Evolutionary conservation across 1,284 basidiomycete genomes (phyloP).

Genomic region (Xanthoconium separans): DNA sequence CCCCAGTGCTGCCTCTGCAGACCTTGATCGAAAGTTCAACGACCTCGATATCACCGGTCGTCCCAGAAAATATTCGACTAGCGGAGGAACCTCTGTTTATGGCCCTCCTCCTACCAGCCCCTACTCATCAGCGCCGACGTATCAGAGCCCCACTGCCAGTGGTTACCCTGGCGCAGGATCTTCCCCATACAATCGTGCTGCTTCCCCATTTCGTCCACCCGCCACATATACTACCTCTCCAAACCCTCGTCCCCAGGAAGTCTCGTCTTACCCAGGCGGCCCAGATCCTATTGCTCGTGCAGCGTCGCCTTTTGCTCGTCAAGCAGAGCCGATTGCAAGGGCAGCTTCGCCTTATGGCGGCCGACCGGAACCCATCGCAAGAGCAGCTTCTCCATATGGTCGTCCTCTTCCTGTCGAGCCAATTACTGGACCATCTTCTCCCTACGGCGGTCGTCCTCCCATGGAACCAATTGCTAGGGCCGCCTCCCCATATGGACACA

Average conservation of each 20-base stretch:
- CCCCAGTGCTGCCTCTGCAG: conserved; percentile 17
- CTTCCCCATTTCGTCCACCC: conserved; percentile 35
- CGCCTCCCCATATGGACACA: conserved; percentile 25
- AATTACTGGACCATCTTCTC: conserved; percentile 27
- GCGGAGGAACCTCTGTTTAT: conserved; percentile 23
- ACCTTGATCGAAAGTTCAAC: conserved; percentile 32
- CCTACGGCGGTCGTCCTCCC: conserved; percentile 24
- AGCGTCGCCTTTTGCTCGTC: conserved; percentile 34
- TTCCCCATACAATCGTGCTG: conserved; percentile 26
- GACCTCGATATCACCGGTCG: conserved; percentile 31
- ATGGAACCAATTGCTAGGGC: conserved; percentile 25
- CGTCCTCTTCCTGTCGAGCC: conserved; percentile 21
- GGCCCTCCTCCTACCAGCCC: conserved; percentile 4
- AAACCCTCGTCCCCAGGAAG: conserved; percentile 32
- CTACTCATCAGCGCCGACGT: conserved; percentile 23
- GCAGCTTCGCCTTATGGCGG: conserved; percentile 26
- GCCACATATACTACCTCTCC: conserved; percentile 27
- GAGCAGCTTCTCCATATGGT: conserved; percentile 25
- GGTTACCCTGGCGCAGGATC: conserved; percentile 23
- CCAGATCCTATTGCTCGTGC: conserved; percentile 32
- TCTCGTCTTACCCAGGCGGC: conserved; percentile 33
- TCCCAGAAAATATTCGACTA: conserved; percentile 32
- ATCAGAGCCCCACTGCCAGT: conserved; percentile 12
- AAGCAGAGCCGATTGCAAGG: conserved; percentile 24
- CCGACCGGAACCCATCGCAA: conserved; percentile 26